Conservation (phyloP, 352 stramenopile species). For the Peronospora destructor region DNA sequence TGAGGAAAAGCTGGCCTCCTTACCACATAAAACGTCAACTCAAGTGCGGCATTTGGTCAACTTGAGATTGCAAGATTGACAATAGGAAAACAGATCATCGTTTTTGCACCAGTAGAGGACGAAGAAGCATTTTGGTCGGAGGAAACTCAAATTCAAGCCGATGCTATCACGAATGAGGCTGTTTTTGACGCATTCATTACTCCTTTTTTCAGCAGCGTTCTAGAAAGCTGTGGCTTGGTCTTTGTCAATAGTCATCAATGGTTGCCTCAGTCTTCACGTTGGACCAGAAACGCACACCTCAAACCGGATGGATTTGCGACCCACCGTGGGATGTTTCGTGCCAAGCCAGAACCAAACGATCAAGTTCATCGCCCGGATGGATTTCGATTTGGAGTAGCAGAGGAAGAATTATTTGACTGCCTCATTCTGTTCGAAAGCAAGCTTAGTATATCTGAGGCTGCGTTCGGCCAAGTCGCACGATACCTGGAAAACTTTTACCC, state of each 20-base stretch:
- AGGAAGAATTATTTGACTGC: constrained; percentile 29
- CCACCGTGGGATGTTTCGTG: background rate
- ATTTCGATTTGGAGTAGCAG: too few relatives aligned
- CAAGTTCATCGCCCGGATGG: too few relatives aligned
- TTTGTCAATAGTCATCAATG: constrained; percentile 16
- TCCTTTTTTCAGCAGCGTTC: background rate
- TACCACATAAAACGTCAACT: too few relatives aligned
- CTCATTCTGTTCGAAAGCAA: constrained; percentile 28
- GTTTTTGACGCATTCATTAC: constrained; percentile 3
- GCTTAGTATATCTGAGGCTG: constrained; percentile 27
- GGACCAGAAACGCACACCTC: constrained; percentile 1
- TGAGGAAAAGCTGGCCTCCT: too few relatives aligned
- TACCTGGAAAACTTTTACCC: constrained; percentile 20
- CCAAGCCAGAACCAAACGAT: background rate
- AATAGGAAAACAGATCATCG: too few relatives aligned
- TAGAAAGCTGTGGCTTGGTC: constrained; percentile 9
- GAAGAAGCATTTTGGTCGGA: constrained; percentile 6
- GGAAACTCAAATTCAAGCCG: constrained; percentile 4
- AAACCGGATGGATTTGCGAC: constrained; percentile 21
- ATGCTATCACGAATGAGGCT: background rate
- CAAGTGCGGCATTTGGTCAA: too few relatives aligned
- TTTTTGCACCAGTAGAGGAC: too few relatives aligned
- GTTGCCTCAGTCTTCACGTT: background rate
- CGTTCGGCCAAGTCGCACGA: constrained; percentile 25
- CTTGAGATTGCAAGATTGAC: too few relatives aligned